Base-by-base conservation (phyloP, 1,139 yeast genomes). In the Spathaspora sp. region DNA sequence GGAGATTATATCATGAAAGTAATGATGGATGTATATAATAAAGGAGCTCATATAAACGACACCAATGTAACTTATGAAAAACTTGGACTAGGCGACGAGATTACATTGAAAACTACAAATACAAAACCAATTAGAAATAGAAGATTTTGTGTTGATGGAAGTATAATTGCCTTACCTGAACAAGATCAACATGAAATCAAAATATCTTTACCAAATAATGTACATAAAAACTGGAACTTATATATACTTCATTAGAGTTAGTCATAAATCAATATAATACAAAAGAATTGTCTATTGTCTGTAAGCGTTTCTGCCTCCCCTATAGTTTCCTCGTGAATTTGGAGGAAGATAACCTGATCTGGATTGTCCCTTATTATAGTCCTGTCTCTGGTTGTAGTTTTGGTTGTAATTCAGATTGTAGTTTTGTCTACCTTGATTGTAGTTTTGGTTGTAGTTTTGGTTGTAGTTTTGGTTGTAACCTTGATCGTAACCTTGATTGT, bases 131-230 rank as follows among this genome's bases (percentile, higher is more conserved):
- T 56, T 7, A 43, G 50, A 13, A 57, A 67, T 39, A 63, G 71
- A 44, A 67, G 83, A 43, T 65, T 82, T 47, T 82, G 87, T 54
- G 56, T 81, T 24, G 87, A 82, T 61, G 87, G 87, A 0, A 56
- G 70, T 41, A 67, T 72, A 18, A 48, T 68, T n/a, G 56, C 51
- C 11, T 45, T 67, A 27, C 76, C 77, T 2, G 63, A 60, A 17
- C 51, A 51, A 4, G 60, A 57, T 3, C 56, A 54, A 29, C 51
- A 56, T 33, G 55, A 53, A 26, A 49, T 67, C 10, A 41, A 24
- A 7, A 50, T 65, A 8, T 38, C 44, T 15, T 47, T 56, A 8
- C 41, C 51, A 9, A 69, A 68, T 15, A 63, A 62, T 44, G 43
- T 23, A 4, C 54, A 57, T 36, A 56, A 58, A 15, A 59, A 62